phyloP scores from a whole-genome alignment of 306 rosid genomes.

The Quercus variabilis region DNA sequence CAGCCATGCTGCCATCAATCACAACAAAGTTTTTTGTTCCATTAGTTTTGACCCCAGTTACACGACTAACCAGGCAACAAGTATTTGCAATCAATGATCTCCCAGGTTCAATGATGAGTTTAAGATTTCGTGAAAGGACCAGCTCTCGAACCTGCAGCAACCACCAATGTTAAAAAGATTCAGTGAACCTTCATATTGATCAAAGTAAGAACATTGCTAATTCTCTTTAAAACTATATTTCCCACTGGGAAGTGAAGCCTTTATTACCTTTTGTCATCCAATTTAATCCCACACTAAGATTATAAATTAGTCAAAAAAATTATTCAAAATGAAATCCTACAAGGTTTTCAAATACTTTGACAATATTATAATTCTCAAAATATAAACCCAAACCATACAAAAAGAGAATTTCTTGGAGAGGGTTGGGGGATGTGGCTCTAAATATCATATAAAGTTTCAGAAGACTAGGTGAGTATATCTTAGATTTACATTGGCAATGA shows the following conservation, averaged over 20 bases:
- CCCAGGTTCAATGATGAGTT: conserved; percentile 95
- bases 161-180: background rate
- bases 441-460: background rate
- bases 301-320: background rate
- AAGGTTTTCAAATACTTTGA: background rate
- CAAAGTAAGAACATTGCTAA: background rate
- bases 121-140: conserved; percentile 74
- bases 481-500: background rate
- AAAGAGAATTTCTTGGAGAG: background rate
- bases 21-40: conserved; percentile 91
- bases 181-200: background rate
- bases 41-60: conserved; percentile 91
- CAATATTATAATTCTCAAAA: background rate
- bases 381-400: background rate
- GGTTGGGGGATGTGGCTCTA: background rate
- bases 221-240: background rate
- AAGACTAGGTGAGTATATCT: background rate
- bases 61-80: conserved; percentile 87
- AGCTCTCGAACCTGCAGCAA: conserved; percentile 69
- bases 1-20: conserved; percentile 97
- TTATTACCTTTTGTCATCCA: background rate
- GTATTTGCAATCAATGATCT: conserved; percentile 95
- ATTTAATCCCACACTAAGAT: background rate
- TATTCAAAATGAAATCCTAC: background rate
- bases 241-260: background rate